phyloP scores from a whole-genome alignment of 1,139 yeast genomes.

The Sugiyamaella xylanicola region DNA sequence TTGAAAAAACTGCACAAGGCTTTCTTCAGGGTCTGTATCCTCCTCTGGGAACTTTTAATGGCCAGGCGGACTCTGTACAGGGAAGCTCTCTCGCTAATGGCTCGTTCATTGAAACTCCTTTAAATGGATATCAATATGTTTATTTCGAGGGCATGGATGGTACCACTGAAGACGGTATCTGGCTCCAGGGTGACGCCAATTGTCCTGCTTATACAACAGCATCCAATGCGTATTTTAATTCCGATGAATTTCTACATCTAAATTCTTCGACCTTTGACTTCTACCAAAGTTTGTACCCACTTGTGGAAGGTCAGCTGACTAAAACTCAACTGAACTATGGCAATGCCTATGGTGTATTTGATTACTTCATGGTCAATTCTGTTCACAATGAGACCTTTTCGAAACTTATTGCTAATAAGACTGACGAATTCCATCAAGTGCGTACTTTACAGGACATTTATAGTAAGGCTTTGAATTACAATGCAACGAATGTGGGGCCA shows the following conservation, averaged over 20 bases:
- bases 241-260: constrained; percentile 38
- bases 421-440: constrained; percentile 38
- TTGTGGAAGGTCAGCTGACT: constrained; percentile 32
- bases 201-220: constrained; percentile 45
- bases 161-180: constrained; percentile 44
- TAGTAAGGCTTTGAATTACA: constrained; percentile 45
- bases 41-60: constrained; percentile 39
- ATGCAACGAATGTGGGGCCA: constrained; percentile 35
- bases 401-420: constrained; percentile 17
- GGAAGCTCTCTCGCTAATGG: constrained; percentile 45
- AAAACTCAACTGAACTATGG: constrained; percentile 42
- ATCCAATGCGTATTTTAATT: constrained; percentile 36
- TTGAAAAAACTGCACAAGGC: constrained; percentile 46
- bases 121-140: constrained; percentile 50
- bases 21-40: constrained; percentile 52
- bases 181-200: constrained; percentile 47
- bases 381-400: constrained; percentile 47
- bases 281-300: constrained; percentile 41
- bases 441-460: constrained; percentile 45
- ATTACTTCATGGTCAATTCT: constrained; percentile 44
- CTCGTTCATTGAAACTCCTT: constrained; percentile 42
- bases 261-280: constrained; percentile 44
- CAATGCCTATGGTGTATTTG: constrained; percentile 46
- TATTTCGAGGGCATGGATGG: constrained; percentile 42
- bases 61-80: constrained; percentile 30